phyloP scores from a whole-genome alignment of 805 yeast species.

The Teunomyces panamensis region DNA sequence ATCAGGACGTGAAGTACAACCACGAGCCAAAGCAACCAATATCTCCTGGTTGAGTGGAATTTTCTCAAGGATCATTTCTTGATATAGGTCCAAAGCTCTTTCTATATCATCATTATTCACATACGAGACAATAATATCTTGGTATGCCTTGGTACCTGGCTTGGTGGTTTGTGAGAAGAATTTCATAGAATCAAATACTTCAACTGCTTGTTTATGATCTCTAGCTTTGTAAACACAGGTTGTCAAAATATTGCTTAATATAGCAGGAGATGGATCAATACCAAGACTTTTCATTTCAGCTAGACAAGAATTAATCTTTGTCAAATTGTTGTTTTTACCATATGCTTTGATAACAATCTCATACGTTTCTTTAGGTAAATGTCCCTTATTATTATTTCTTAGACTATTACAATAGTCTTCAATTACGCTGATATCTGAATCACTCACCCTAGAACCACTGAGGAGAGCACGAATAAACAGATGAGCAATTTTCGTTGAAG shows the following conservation, averaged over 20 bases:
- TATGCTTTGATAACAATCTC: constrained; percentile 46
- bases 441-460: constrained; percentile 16
- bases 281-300: constrained; percentile 34
- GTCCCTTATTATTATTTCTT: constrained; percentile 14
- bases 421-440: constrained; percentile 22
- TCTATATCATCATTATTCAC: constrained; percentile 63
- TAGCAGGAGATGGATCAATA: constrained; percentile 40
- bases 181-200: constrained; percentile 81
- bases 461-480: constrained; percentile 37
- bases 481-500: constrained; percentile 33
- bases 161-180: constrained; percentile 62
- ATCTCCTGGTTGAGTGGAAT: constrained; percentile 32
- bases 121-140: constrained; percentile 66
- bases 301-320: constrained; percentile 36
- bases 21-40: constrained; percentile 59
- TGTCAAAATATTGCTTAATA: constrained; percentile 59
- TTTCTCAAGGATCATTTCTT: constrained; percentile 52
- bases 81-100: constrained; percentile 70
- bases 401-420: constrained; percentile 32
- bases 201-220: constrained; percentile 60
- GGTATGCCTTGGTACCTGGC: constrained; percentile 69
- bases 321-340: constrained; percentile 38
- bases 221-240: constrained; percentile 52
- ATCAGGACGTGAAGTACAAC: constrained; percentile 55
- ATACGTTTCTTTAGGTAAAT: constrained; percentile 38